Evolutionary conservation across 352 stramenopile genomes (phyloP).

Genomic region (Aphanomyces astaci): DNA sequence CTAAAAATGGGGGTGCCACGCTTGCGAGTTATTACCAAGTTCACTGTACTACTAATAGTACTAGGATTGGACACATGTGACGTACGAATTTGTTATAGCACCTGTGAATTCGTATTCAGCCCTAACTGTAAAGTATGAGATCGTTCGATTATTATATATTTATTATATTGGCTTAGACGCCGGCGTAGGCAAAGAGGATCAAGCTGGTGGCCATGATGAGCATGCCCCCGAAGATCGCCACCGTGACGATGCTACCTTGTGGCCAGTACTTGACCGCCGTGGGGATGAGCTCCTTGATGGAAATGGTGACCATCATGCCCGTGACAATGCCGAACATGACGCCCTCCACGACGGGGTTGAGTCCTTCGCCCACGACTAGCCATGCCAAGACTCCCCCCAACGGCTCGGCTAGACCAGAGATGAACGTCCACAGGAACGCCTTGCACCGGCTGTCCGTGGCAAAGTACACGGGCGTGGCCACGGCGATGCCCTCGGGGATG

Average conservation of each 20-base stretch:
- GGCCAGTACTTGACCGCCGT: slow-evolving; percentile 85
- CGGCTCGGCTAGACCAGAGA: slow-evolving; percentile 88
- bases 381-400: slow-evolving; percentile 87
- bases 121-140: too few relatives aligned
- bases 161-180: too few relatives aligned
- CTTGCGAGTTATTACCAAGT: not conserved
- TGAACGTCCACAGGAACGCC: slow-evolving; percentile 88
- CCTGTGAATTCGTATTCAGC: too few relatives aligned
- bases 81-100: too few relatives aligned
- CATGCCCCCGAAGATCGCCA: slow-evolving; percentile 80
- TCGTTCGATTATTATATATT: too few relatives aligned
- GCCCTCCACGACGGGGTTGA: slow-evolving; percentile 63
- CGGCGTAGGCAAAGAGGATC: slow-evolving; percentile 72
- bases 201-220: slow-evolving; percentile 85
- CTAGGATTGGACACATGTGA: too few relatives aligned
- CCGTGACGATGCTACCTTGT: slow-evolving; percentile 79
- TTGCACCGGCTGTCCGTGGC: slow-evolving; percentile 88
- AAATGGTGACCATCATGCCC: slow-evolving; percentile 94
- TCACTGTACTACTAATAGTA: too few relatives aligned
- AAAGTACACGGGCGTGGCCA: slow-evolving; percentile 95
- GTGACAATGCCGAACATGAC: slow-evolving; percentile 87
- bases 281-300: slow-evolving; percentile 86
- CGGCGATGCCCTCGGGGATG: slow-evolving; percentile 93
- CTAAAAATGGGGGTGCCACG: not conserved
- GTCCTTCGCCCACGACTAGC: slow-evolving; percentile 45